Base-by-base conservation (phyloP, 2,329 filamentous ascomycete species). In the Fusarium torreyae region DNA sequence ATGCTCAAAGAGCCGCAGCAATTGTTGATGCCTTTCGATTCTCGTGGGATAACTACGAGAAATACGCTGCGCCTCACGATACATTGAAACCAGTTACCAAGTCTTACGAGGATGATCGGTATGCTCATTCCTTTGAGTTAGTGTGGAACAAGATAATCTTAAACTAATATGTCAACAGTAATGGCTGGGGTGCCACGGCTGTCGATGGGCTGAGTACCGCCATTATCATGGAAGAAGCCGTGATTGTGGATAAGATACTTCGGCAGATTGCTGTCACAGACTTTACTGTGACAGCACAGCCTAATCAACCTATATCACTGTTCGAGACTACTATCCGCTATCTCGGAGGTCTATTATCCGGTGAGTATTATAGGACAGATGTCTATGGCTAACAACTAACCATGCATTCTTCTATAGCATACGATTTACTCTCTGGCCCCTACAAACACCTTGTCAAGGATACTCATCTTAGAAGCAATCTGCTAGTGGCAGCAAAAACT, bases 121-220 rank as follows among this genome's bases (percentile, higher is more conserved):
- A 50, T 5, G 43, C 36, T 22, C 13, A 2, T 24, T 24, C 5
- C 26, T 28, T 28, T 8, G 26, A 28, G 26, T 28, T 28, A 28
- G 7, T 8, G 26, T 28, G 26, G 6, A 28, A 6, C 26, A 28
- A 28, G 26, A 28, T 8, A 28, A 28, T 28, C 13, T 5, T 1
- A 4, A 9, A 8, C 24, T 61, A 4, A 61, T 11, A 3, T 13
- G 4, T 0, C 5, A 2, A 6, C n/a, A 72, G 69, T 5, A 72
- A 72, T 42, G 69, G 69, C 5, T 72, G 69, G 69, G 69, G 69
- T 2, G 69, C 69, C 5, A 72, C 69, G 2, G 69, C 69, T 2
- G 66, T 72, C 2, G 69, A 72, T 49, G 69, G 59, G 1, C 11
- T 72, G 18, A 72, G 69, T 34, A 72, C 69, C 0, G 69, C 69